Evolutionary conservation across 106 monocot species (phyloP).

Genomic region (Narthecium ossifragum): DNA sequence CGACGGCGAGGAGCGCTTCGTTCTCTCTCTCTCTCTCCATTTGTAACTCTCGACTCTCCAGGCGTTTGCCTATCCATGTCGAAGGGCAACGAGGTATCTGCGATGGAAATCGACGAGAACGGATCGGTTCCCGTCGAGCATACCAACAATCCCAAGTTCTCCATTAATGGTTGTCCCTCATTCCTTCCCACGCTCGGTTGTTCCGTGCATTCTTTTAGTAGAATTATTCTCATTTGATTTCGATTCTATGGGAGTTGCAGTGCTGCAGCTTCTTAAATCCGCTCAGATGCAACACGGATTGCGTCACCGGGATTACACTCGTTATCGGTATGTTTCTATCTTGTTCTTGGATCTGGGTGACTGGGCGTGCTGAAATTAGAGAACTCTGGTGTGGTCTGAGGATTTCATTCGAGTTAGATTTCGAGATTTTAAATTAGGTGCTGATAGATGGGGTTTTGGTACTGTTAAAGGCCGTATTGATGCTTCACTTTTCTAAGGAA

Average conservation of each 20-base stretch:
- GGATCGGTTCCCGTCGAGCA: not conserved
- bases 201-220: not conserved
- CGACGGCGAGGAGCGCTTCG: too few relatives aligned
- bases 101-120: slow-evolving; percentile 67
- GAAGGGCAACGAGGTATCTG: slow-evolving; percentile 28
- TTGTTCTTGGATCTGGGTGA: too few relatives aligned
- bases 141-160: slow-evolving; percentile 48
- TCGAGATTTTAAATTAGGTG: too few relatives aligned
- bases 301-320: slow-evolving; percentile 83
- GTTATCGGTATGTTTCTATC: slow-evolving; percentile 62
- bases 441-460: too few relatives aligned
- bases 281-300: slow-evolving; percentile 97
- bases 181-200: not conserved
- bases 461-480: too few relatives aligned
- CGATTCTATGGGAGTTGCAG: slow-evolving; percentile 23
- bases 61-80: slow-evolving; percentile 12
- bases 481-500: not conserved
- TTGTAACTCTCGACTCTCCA: not conserved
- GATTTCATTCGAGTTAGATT: too few relatives aligned
- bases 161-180: slow-evolving; percentile 56
- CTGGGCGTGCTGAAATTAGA: too few relatives aligned
- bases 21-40: not conserved
- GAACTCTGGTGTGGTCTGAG: too few relatives aligned
- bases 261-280: slow-evolving; percentile 75
- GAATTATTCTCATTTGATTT: not conserved